Evolutionary conservation across 1,139 yeast species (phyloP), one percentile per base, ranked within the genome.

Genomic region (Debaryomycetaceae sp.): DNA sequence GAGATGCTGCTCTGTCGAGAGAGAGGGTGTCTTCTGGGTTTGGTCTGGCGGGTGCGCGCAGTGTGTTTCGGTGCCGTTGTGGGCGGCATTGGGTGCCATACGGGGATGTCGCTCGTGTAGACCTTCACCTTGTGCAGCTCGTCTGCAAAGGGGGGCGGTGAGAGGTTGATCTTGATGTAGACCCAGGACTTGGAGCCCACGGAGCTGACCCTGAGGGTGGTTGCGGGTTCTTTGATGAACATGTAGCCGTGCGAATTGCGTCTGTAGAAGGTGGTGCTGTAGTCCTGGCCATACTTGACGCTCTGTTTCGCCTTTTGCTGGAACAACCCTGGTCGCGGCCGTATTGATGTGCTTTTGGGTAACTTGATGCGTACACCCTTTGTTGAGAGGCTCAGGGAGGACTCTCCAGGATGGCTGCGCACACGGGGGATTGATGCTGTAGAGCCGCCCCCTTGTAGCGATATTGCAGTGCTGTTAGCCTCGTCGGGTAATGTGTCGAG

Each of bases 161-260:
- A 58, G 30, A 61, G 43, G 37, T 53, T 57, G 33, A 61, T 52
- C 34, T 55, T 58, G 30, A 61, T 39, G 33, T 57, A 61, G 5
- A 61, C 65, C 65, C 66, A 61, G 15, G 61, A 58, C 37, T 56
- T 58, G 6, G 53, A 48, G 1, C 62, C 63, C 28, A 57, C 52
- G 5, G 52, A 47, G 38, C 60, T 60, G n/a, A 61, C 62, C 35
- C 57, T 59, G 29, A 59, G 47, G n/a, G 61, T 52, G 35, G 50
- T 59, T 15, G 59, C 58, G 11, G 69, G 59, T 40, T 67, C 73
- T 33, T 59, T 53, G 13, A 61, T 63, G 44, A 66, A 67, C 73
- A 67, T 67, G 44, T 65, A 67, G 11, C 70, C 70, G 37, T 62
- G 63, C 11, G 49, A 42, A 35, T 66, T 66, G 30, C 73, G 47